Evolutionary conservation across 352 stramenopile species (phyloP).

Genomic region (Phytopythium litorale): DNA sequence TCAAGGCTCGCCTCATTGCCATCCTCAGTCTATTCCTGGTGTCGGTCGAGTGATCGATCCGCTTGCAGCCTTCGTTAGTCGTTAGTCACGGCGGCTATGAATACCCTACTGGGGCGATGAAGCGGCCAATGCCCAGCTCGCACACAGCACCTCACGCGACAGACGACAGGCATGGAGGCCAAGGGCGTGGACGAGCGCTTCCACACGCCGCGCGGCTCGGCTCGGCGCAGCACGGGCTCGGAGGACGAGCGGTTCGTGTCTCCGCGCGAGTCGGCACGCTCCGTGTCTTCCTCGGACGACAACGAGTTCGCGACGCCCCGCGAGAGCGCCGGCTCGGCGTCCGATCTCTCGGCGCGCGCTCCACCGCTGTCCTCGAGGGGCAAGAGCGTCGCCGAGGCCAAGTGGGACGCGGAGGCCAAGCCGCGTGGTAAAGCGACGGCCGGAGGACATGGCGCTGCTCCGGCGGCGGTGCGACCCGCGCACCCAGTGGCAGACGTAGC

Average conservation of each 20-base stretch:
- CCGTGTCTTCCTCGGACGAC: slow-evolving; percentile 53
- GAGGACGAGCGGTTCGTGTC: slow-evolving; percentile 65
- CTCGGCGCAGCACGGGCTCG: slow-evolving; percentile 37
- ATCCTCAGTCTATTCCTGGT: not conserved
- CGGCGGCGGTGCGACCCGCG: slow-evolving; percentile 4
- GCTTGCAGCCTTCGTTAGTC: not conserved
- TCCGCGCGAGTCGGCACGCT: slow-evolving; percentile 49
- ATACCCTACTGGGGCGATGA: not conserved
- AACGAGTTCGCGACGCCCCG: slow-evolving; percentile 53
- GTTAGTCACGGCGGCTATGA: not conserved
- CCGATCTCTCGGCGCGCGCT: not conserved
- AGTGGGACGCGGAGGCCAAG: slow-evolving; percentile 27
- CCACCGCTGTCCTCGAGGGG: not conserved
- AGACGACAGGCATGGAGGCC: slow-evolving; percentile 25
- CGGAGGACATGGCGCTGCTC: slow-evolving; percentile 2
- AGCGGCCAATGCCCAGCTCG: not conserved
- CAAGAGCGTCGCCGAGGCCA: not conserved
- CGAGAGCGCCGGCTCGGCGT: slow-evolving; percentile 18
- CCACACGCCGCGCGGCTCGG: slow-evolving; percentile 59
- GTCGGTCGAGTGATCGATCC: not conserved
- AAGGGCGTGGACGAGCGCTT: slow-evolving; percentile 56
- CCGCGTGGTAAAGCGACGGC: not conserved
- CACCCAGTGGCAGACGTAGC: slow-evolving; percentile 5
- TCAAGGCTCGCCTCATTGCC: no score
- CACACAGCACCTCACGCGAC: not conserved